phyloP scores from a whole-genome alignment of 2,329 filamentous ascomycete genomes.

The Gyromitra esculenta region DNA sequence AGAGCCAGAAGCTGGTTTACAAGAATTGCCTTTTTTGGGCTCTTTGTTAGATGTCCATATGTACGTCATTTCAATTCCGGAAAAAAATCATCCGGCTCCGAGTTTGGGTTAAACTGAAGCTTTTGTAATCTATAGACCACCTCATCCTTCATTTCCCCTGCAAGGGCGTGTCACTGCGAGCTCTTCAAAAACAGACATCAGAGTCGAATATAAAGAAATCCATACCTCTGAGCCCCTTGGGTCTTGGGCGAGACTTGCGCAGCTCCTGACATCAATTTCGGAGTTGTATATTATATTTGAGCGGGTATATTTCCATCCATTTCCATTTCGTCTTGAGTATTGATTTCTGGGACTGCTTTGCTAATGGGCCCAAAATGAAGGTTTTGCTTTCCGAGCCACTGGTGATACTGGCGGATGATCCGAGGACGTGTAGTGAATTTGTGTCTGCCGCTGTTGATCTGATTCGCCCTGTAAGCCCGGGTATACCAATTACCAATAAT shows the following conservation, averaged over 20 bases:
- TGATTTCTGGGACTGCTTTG: neutral
- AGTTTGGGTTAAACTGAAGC: slow-evolving; percentile 21
- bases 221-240: slow-evolving; percentile 57
- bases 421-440: slow-evolving; percentile 57
- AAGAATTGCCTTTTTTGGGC: slow-evolving; percentile 58
- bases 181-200: slow-evolving; percentile 50
- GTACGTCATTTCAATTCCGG: slow-evolving; percentile 20
- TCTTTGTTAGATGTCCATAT: slow-evolving; percentile 58
- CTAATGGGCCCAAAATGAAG: slow-evolving; percentile 33
- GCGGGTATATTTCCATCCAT: slow-evolving; percentile 49
- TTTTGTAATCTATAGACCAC: slow-evolving; percentile 50
- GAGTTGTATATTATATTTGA: slow-evolving; percentile 58
- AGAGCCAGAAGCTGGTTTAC: slow-evolving; percentile 55
- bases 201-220: slow-evolving; percentile 55
- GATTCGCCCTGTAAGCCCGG: slow-evolving; percentile 55
- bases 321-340: slow-evolving; percentile 13
- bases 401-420: slow-evolving; percentile 57
- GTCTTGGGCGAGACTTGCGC: slow-evolving; percentile 57
- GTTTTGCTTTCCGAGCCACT: slow-evolving; percentile 57
- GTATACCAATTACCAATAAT: neutral
- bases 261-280: slow-evolving; percentile 55
- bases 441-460: slow-evolving; percentile 57
- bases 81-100: neutral
- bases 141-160: slow-evolving; percentile 56
- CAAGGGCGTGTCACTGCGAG: slow-evolving; percentile 56